Evolutionary conservation across 768 basidiomycete species (phyloP).

Genomic region (Mycena vitilis): DNA sequence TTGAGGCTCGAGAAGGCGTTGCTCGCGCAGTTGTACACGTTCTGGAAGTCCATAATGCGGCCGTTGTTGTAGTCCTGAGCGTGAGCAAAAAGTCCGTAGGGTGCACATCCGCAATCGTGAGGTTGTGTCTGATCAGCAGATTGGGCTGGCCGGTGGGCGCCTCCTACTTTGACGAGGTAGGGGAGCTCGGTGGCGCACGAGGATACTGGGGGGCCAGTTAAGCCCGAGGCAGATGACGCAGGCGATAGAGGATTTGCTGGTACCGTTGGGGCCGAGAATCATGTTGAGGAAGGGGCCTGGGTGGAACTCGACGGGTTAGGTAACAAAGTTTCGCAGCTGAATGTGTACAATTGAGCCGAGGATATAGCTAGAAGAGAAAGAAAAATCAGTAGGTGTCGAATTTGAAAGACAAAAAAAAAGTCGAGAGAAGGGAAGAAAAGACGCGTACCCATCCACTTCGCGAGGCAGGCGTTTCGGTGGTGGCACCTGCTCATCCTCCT

Average conservation of each 20-base stretch:
- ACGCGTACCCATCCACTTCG: too few relatives aligned
- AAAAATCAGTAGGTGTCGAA: too few relatives aligned
- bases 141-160: slow-evolving; percentile 75
- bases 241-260: slow-evolving; percentile 94
- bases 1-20: slow-evolving; percentile 73
- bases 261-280: slow-evolving; percentile 97
- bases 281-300: slow-evolving; percentile 96
- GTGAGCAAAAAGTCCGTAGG: slow-evolving; percentile 85
- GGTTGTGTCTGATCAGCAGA: slow-evolving; percentile 77
- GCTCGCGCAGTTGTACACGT: slow-evolving; percentile 81
- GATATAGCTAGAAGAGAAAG: too few relatives aligned
- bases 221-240: slow-evolving; percentile 91
- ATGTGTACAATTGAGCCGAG: slow-evolving; percentile 95
- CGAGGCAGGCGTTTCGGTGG: too few relatives aligned
- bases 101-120: slow-evolving; percentile 93
- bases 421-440: too few relatives aligned
- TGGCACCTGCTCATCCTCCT: too few relatives aligned
- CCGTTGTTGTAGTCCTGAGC: slow-evolving; percentile 95
- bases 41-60: slow-evolving; percentile 84
- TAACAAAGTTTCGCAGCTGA: slow-evolving; percentile 90
- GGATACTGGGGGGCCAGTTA: slow-evolving; percentile 72
- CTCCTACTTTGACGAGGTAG: slow-evolving; percentile 87
- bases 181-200: slow-evolving; percentile 86
- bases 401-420: too few relatives aligned
- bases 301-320: slow-evolving; percentile 91